phyloP scores from a whole-genome alignment of 2,329 filamentous ascomycete species.

The Aspergillus quadrilineatus region DNA sequence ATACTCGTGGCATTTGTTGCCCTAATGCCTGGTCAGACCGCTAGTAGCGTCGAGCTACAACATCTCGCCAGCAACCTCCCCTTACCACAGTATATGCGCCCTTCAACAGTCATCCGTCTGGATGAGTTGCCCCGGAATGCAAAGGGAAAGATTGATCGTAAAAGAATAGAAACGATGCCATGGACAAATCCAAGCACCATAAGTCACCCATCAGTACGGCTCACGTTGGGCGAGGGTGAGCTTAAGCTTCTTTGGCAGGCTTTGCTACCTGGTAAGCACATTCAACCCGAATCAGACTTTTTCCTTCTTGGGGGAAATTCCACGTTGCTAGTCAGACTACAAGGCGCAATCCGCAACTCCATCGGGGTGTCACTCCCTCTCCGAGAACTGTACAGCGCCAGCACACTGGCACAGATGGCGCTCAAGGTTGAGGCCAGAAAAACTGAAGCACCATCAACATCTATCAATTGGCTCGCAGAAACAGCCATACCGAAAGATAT shows the following conservation, averaged over 20 bases:
- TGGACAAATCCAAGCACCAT: too few relatives aligned
- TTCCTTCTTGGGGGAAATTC: conserved; percentile 15
- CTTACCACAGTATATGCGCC: conserved; percentile 39
- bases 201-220: too few relatives aligned
- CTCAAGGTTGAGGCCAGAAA: background rate
- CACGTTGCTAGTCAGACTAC: conserved; percentile 4
- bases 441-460: background rate
- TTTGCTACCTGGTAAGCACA: too few relatives aligned
- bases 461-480: background rate
- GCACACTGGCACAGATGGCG: conserved; percentile 2
- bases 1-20: background rate
- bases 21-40: background rate
- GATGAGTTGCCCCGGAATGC: conserved; percentile 26
- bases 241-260: too few relatives aligned
- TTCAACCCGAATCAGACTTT: conserved; percentile 2
- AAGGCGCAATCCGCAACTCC: background rate
- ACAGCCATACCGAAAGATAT: background rate
- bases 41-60: background rate
- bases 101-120: conserved; percentile 25
- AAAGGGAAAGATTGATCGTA: conserved; percentile 30
- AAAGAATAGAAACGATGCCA: conserved; percentile 10
- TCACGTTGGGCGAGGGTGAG: too few relatives aligned
- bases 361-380: background rate
- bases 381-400: background rate
- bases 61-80: conserved; percentile 13